phyloP scores from a whole-genome alignment of 176 grass and related monocot genomes.

The Metroxylon sagu region DNA sequence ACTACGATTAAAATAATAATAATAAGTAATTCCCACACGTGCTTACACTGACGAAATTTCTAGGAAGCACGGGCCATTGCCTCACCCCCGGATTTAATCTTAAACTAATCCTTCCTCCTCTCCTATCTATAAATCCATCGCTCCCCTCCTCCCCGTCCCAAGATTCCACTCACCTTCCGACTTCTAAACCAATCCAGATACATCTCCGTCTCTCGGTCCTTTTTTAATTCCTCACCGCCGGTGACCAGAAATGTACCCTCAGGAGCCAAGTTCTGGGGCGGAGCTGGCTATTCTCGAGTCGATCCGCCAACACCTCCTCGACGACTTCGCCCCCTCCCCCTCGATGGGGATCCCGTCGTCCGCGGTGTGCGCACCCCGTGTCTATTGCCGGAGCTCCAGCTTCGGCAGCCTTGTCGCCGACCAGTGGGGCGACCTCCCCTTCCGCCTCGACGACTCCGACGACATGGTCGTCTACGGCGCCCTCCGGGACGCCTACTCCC shows the following conservation, averaged over 20 bases:
- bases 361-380: neutral
- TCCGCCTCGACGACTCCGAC: slow-evolving; percentile 68
- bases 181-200: too few relatives aligned
- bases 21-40: too few relatives aligned
- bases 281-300: slow-evolving; percentile 29
- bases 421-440: slow-evolving; percentile 65
- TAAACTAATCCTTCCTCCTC: too few relatives aligned
- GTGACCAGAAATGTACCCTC: neutral
- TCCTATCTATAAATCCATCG: too few relatives aligned
- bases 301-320: slow-evolving; percentile 56
- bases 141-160: too few relatives aligned
- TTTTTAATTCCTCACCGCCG: slow-evolving; percentile 28
- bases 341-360: neutral
- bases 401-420: slow-evolving; percentile 67
- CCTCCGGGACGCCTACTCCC: slow-evolving; percentile 61
- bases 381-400: slow-evolving; percentile 33
- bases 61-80: too few relatives aligned
- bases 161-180: too few relatives aligned
- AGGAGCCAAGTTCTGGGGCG: neutral
- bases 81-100: too few relatives aligned
- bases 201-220: too few relatives aligned
- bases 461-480: slow-evolving; percentile 84
- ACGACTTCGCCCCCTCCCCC: slow-evolving; percentile 17
- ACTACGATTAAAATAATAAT: too few relatives aligned
- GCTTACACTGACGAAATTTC: too few relatives aligned